Conservation (phyloP, 495 filamentous ascomycete species). For the Penicillium soppii region DNA sequence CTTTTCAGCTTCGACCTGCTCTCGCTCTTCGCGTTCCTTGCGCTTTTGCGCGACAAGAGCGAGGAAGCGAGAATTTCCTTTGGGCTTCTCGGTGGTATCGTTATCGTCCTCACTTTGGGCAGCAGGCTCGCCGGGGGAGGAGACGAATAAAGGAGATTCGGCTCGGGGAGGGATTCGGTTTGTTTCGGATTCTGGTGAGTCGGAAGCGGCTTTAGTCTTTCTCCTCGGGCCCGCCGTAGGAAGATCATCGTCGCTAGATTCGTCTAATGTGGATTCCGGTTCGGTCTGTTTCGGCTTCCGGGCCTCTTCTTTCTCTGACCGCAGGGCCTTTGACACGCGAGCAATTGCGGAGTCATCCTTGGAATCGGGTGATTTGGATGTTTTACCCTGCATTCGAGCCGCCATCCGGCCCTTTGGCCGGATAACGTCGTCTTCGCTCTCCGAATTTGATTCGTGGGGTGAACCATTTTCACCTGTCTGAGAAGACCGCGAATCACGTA, state of each 20-base stretch:
- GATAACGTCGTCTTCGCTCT: conserved; percentile 46
- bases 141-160: conserved; percentile 43
- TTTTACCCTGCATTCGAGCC: conserved; percentile 56
- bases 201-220: conserved; percentile 20
- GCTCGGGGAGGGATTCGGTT: conserved; percentile 24
- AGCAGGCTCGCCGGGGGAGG: conserved; percentile 23
- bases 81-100: conserved; percentile 35
- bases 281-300: conserved; percentile 14
- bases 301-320: conserved; percentile 15
- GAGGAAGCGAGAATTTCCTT: conserved; percentile 57
- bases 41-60: conserved; percentile 71
- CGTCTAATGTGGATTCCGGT: conserved; percentile 7
- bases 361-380: background rate
- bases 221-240: conserved; percentile 33
- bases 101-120: conserved; percentile 7
- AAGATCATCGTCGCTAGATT: conserved; percentile 38
- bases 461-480: conserved; percentile 12
- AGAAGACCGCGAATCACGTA: conserved; percentile 11
- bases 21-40: conserved; percentile 63
- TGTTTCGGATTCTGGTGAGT: conserved; percentile 4
- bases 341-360: conserved; percentile 35
- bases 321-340: conserved; percentile 31
- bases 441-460: conserved; percentile 30
- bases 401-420: conserved; percentile 71
- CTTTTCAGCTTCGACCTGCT: conserved; percentile 58